These are phyloP conservation scores for Metarhizium guizhouense DNA, from an alignment of 2,329 filamentous ascomycete species.

Conservation along the genomic window DNA sequence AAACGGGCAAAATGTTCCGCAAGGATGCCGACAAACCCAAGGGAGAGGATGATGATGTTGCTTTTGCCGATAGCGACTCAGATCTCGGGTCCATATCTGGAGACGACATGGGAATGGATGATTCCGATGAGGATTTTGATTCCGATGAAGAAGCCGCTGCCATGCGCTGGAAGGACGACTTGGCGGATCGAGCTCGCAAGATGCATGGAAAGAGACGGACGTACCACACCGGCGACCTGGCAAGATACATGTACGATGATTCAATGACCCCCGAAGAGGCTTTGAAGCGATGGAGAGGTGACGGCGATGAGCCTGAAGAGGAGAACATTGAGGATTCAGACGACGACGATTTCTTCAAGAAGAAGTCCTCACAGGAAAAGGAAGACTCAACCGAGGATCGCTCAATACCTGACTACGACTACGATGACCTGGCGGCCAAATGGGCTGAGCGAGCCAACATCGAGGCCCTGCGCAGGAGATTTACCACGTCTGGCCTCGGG, in stretches of 20 bases:
- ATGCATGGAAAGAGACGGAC: conserved; percentile 61
- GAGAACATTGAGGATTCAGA: conserved; percentile 45
- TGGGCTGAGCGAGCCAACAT: conserved; percentile 77
- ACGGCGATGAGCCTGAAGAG: conserved; percentile 44
- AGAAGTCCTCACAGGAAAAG: conserved; percentile 47
- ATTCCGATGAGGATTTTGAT: conserved; percentile 37
- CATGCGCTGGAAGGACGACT: conserved; percentile 80
- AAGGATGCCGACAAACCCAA: conserved; percentile 40
- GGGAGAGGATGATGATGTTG: conserved; percentile 66
- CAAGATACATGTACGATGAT: conserved; percentile 81
- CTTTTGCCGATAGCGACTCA: conserved; percentile 94
- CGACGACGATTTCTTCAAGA: conserved; percentile 54
- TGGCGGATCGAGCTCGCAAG: conserved; percentile 64
- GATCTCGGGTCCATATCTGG: conserved; percentile 82
- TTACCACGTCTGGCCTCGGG: conserved; percentile 57
- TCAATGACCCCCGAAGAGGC: conserved; percentile 67
- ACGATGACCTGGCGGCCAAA: conserved; percentile 70
- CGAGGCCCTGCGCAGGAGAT: conserved; percentile 63
- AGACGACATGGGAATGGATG: conserved; percentile 31
- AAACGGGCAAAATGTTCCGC: conserved; percentile 52
- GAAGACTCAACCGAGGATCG: conserved; percentile 74
- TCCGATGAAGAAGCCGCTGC: conserved; percentile 64
- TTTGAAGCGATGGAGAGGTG: conserved; percentile 70
- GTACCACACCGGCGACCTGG: conserved; percentile 74
- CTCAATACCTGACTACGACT: conserved; percentile 69